Percentiles rank a stretch among this genome's conserved stretches.
Evolutionary conservation across 2,329 filamentous ascomycete genomes (phyloP).

Genomic region (Biscogniauxia sp.): DNA sequence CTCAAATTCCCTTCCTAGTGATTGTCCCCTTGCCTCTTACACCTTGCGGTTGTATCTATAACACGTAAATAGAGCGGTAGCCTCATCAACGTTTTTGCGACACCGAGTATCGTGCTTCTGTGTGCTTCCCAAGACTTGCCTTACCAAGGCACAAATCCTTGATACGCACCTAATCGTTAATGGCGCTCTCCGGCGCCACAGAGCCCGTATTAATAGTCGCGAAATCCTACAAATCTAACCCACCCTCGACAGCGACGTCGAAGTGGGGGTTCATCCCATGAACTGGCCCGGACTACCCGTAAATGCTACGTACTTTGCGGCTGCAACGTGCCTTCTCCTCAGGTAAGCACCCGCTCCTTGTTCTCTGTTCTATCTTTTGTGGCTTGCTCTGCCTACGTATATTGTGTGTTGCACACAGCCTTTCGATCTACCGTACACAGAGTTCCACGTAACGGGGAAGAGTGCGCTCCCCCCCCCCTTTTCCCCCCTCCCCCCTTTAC

Average conservation of each 20-base stretch:
- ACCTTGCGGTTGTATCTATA: background rate
- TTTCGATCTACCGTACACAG: background rate
- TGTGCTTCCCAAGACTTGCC: background rate
- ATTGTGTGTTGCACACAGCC: background rate
- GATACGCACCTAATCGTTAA: background rate
- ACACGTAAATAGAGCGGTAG: background rate
- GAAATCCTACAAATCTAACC: background rate
- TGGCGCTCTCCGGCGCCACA: background rate
- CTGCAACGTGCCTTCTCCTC: background rate
- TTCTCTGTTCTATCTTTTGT: background rate
- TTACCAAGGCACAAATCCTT: no score
- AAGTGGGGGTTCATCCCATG: background rate
- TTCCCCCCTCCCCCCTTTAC: background rate
- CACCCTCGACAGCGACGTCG: background rate
- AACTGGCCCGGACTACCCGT: background rate
- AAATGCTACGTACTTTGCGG: background rate
- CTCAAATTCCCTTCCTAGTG: background rate
- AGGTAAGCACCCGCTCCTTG: background rate
- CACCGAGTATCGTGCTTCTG: background rate
- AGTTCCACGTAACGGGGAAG: background rate
- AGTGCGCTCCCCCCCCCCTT: no score
- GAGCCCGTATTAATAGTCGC: background rate
- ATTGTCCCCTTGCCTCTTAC: background rate
- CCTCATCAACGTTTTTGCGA: slow-evolving; percentile 14
- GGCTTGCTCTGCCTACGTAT: background rate